Conservation (phyloP, 108 stramenopile species). For the Nitzschia sp. region DNA sequence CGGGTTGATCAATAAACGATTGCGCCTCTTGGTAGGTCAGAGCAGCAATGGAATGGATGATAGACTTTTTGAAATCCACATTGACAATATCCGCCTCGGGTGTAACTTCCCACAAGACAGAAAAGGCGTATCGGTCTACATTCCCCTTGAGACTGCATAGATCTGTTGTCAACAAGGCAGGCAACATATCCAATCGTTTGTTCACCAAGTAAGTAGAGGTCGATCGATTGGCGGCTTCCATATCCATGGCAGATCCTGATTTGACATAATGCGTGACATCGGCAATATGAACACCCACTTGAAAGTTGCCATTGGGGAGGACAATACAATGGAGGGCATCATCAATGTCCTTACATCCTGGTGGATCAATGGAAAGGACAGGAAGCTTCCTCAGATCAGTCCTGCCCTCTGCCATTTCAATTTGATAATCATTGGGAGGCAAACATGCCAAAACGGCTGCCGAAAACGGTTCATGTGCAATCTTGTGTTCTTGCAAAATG, state of each 20-base stretch:
- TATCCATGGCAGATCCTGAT: constrained; percentile 89
- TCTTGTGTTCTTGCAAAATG: constrained; percentile 90
- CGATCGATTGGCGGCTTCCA: constrained; percentile 92
- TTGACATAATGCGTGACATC: constrained; percentile 98
- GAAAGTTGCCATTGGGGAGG: constrained; percentile 90
- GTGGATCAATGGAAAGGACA: constrained; percentile 97
- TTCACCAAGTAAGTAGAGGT: constrained; percentile 98
- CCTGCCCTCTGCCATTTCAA: constrained; percentile 79
- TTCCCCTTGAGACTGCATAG: constrained; percentile 92
- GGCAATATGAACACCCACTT: constrained; percentile 98
- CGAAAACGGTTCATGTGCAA: constrained; percentile 94
- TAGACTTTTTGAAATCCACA: constrained; percentile 89
- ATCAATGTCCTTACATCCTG: constrained; percentile 99
- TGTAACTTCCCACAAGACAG: constrained; percentile 90
- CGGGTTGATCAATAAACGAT: constrained; percentile 86
- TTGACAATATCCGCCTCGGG: constrained; percentile 81
- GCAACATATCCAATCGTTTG: constrained; percentile 97
- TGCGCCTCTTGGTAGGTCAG: constrained; percentile 98
- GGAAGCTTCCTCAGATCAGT: constrained; percentile 88
- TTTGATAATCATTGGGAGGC: constrained; percentile 90
- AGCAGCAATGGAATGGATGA: constrained; percentile 94
- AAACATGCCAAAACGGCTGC: constrained; percentile 95
- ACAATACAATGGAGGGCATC: constrained; percentile 94
- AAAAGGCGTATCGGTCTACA: constrained; percentile 93
- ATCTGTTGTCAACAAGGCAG: constrained; percentile 90